A percentile compares a stretch with the other conserved stretches of the same genome.
phyloP scores from a whole-genome alignment of 495 filamentous ascomycete species.

The Penicillium canescens region DNA sequence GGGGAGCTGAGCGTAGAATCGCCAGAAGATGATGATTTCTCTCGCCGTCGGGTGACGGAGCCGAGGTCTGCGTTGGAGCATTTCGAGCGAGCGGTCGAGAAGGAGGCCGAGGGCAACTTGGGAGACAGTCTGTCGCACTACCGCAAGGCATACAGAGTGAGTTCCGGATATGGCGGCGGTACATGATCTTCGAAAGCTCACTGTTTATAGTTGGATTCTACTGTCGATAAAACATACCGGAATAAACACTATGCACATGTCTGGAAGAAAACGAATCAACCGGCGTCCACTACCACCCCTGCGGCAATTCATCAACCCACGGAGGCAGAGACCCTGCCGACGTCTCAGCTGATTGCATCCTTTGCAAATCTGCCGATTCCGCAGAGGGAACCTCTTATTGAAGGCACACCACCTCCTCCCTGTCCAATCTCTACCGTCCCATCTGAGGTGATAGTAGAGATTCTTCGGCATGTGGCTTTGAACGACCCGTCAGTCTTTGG shows the following conservation, averaged over 20 bases:
- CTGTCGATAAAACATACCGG: constrained; percentile 82
- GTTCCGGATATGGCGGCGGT: constrained; percentile 11
- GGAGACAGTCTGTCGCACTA: constrained; percentile 91
- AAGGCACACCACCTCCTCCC: constrained; percentile 65
- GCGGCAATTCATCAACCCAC: constrained; percentile 52
- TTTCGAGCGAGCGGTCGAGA: constrained; percentile 90
- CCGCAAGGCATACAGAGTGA: constrained; percentile 82
- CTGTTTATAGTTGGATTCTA: constrained; percentile 66
- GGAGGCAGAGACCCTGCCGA: constrained; percentile 50
- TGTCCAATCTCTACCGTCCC: constrained; percentile 80
- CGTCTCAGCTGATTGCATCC: constrained; percentile 68
- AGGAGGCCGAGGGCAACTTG: constrained; percentile 77
- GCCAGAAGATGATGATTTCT: constrained; percentile 36
- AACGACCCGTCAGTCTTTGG: constrained; percentile 77
- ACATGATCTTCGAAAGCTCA: constrained; percentile 18
- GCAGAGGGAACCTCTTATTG: constrained; percentile 54
- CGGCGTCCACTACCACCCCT: constrained; percentile 55
- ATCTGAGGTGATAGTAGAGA: constrained; percentile 77
- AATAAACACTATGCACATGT: constrained; percentile 80
- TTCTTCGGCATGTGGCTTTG: constrained; percentile 68
- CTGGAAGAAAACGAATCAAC: constrained; percentile 54
- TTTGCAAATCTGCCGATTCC: constrained; percentile 70
- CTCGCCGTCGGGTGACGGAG: constrained; percentile 39
- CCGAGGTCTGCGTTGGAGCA: constrained; percentile 84
- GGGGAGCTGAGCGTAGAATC: constrained; percentile 30